A percentile compares a stretch with the other conserved stretches of the same genome.
These are phyloP conservation scores for Leccinellum luteum DNA, from an alignment of 768 basidiomycete genomes.

Conservation along the genomic window DNA sequence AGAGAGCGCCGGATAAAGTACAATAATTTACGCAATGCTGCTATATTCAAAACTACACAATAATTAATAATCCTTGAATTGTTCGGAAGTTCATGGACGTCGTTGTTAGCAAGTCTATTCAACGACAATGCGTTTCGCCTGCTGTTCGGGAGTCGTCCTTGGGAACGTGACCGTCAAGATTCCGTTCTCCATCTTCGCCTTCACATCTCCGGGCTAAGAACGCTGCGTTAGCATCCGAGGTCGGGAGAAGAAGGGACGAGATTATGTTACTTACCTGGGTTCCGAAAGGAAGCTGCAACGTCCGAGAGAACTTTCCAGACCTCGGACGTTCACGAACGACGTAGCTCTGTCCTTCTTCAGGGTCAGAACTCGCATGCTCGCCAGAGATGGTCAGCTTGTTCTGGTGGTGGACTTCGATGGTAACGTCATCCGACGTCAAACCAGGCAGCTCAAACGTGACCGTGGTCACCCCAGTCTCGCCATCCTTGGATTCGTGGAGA, in stretches of 20 bases:
- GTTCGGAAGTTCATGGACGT: too few species aligned
- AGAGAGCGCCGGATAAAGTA: not conserved
- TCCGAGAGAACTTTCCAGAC: not conserved
- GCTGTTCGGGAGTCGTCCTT: conserved; percentile 35
- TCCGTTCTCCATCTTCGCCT: conserved; percentile 45
- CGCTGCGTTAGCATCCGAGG: not conserved
- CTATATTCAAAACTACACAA: too few species aligned
- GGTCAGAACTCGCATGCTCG: conserved; percentile 33
- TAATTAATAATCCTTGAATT: too few species aligned
- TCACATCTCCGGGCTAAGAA: conserved; percentile 40
- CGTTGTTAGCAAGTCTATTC: not conserved
- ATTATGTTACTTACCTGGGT: not conserved
- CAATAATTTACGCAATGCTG: too few species aligned
- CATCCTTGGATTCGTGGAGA: conserved; percentile 41
- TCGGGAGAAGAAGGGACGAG: not conserved
- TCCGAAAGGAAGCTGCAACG: not conserved
- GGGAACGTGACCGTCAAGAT: conserved; percentile 47
- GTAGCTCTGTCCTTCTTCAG: conserved; percentile 37
- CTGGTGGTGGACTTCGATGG: conserved; percentile 47
- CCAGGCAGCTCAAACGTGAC: conserved; percentile 58
- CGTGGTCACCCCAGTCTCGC: conserved; percentile 42
- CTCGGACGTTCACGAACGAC: conserved; percentile 13
- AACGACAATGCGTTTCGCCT: conserved; percentile 39
- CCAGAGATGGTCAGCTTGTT: conserved; percentile 48
- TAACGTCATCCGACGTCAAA: conserved; percentile 45